Evolutionary conservation across 768 basidiomycete genomes (phyloP).

Genomic region (Coprinopsis marcescibilis): DNA sequence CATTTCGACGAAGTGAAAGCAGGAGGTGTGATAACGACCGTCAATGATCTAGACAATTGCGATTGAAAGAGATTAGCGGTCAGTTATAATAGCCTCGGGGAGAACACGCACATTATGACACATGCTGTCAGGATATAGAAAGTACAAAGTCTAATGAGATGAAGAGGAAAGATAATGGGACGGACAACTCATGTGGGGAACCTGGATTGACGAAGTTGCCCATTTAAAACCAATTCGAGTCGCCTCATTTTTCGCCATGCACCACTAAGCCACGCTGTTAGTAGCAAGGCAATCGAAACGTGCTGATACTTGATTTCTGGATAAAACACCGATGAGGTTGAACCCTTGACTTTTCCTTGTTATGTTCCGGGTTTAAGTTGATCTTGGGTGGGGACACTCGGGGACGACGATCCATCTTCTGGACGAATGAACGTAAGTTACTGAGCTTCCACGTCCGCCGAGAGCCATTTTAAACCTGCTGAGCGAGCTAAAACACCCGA

Average conservation of each 20-base stretch:
- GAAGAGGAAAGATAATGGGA: constrained; percentile 17
- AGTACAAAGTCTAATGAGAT: constrained; percentile 15
- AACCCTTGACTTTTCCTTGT: constrained; percentile 7
- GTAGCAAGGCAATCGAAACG: constrained; percentile 36
- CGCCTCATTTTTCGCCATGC: constrained; percentile 35
- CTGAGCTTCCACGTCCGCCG: too few relatives aligned
- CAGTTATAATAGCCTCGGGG: not conserved
- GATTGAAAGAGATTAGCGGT: not conserved
- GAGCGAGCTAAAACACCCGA: too few relatives aligned
- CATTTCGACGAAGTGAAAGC: constrained; percentile 71
- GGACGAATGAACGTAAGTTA: too few relatives aligned
- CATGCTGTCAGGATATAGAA: constrained; percentile 34
- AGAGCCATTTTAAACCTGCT: too few relatives aligned
- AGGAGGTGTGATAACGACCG: constrained; percentile 64
- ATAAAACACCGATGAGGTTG: constrained; percentile 7
- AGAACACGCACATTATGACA: constrained; percentile 61
- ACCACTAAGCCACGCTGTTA: constrained; percentile 20
- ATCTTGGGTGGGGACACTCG: not conserved
- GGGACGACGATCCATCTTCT: not conserved
- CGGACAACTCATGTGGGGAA: constrained; percentile 20
- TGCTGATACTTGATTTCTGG: constrained; percentile 16
- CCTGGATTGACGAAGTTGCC: constrained; percentile 11
- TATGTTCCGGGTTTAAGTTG: constrained; percentile 9
- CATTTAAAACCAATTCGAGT: constrained; percentile 21
- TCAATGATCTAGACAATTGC: constrained; percentile 58